Base-by-base conservation (phyloP, 2,329 filamentous ascomycete genomes). In the Venturia oleaginea region DNA sequence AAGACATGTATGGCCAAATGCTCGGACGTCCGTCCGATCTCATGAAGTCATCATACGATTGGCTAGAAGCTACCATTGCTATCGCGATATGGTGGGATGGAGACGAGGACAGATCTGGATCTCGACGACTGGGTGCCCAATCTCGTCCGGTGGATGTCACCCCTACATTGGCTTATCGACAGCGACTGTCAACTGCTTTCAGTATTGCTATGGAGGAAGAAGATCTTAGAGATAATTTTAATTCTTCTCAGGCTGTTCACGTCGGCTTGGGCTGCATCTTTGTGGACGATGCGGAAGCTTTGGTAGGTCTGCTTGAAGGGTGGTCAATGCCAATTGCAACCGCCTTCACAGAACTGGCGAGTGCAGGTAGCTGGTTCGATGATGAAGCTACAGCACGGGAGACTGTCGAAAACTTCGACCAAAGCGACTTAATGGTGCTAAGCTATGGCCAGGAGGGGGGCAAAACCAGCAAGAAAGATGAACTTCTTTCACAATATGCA, bases 51-150 rank as follows among this genome's bases (percentile, higher is more conserved):
- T 85, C 92, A 0, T 87, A 93, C 71, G 92, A 97, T 75, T 97
- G 93, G 93, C 86, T 93, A 62, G 93, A 97, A 77, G 92, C 91
- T 0, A 89, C 88, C 0, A 78, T 97, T 66, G 90, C 88, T 1
- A 78, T 97, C 61, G 87, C 92, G 38, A 87, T 89, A 6, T 97
- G 93, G 93, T 96, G 92, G 92, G 88, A 96, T 72, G 91, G 94
- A 66, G 84, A 84, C n/a, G 84, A 86, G 66, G 80, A 75, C 67
- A 73, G 81, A 38, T 75, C 75, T 61, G 75, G 73, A n/a, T 80
- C 76, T 65, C 76, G 78, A 64, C 73, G 70, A 59, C 75, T 51
- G 15, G n/a, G 22, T 7, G 42, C 76, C 38, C 76, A 76, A 64
- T 75, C 77, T 27, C 76, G 81, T 19, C 70, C 75, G 13, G 80